Conservation (phyloP, 495 filamentous ascomycete genomes). For the Geoglossum glabrum region DNA sequence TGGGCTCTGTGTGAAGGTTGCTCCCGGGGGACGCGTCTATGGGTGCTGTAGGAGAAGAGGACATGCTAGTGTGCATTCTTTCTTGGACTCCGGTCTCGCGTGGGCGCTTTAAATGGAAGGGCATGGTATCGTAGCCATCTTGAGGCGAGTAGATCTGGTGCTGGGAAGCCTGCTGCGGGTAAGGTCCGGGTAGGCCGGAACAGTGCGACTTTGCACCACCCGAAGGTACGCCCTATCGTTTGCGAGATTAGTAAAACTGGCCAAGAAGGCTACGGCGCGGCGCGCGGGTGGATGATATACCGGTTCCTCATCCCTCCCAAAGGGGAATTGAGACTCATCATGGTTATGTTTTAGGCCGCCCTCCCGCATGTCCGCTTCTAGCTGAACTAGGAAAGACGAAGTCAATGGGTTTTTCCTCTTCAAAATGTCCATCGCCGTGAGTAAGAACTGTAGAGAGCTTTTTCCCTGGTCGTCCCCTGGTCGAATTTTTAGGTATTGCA, state of each 20-base stretch:
- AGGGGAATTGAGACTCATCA: not conserved
- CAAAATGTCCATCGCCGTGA: constrained; percentile 72
- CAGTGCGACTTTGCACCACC: too few species aligned
- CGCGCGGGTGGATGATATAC: not conserved
- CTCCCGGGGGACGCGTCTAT: not conserved
- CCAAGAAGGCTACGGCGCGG: not conserved
- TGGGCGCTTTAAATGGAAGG: not conserved
- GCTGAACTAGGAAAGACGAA: constrained; percentile 84
- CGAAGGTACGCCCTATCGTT: too few species aligned
- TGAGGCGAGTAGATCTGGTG: not conserved
- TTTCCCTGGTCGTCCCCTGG: constrained; percentile 67
- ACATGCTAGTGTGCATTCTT: not conserved
- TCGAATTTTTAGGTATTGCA: constrained; percentile 78
- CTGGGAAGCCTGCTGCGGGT: not conserved
- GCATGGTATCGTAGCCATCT: not conserved
- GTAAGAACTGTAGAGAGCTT: constrained; percentile 72
- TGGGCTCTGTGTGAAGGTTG: not conserved
- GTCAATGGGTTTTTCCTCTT: constrained; percentile 80
- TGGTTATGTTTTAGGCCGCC: constrained; percentile 14
- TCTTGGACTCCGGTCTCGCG: not conserved
- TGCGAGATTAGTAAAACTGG: not conserved
- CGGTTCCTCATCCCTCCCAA: not conserved
- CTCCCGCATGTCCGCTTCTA: constrained; percentile 79
- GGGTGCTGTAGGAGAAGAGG: not conserved
- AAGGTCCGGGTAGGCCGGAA: not conserved